These are phyloP conservation scores for Nitzschia sp. DNA, from an alignment of 108 stramenopile species.

Conservation along the genomic window DNA sequence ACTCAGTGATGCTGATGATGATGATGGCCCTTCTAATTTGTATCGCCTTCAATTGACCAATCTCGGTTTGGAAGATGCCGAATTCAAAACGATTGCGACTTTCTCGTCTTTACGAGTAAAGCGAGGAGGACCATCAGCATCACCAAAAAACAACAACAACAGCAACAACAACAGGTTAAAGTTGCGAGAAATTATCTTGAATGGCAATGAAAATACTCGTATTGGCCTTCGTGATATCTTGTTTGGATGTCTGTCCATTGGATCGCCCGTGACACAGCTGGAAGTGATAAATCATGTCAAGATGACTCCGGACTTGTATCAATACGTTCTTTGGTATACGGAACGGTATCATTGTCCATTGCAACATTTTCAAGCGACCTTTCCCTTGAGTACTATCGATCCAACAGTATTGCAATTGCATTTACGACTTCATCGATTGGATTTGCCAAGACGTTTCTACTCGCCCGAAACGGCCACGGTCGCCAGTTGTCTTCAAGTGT, in stretches of 20 bases:
- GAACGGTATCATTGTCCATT: background rate
- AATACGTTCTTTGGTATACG: background rate
- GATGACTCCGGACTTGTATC: background rate
- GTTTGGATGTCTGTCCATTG: background rate
- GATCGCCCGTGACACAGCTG: background rate
- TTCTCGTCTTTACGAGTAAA: background rate
- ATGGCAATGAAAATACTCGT: constrained; percentile 2
- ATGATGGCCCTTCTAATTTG: too few species aligned
- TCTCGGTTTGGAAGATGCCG: background rate
- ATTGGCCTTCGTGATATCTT: background rate
- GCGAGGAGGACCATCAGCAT: too few species aligned
- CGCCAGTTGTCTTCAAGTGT: background rate
- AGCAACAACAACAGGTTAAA: background rate
- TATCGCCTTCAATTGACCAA: background rate
- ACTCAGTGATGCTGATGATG: background rate
- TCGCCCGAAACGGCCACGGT: background rate
- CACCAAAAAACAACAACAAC: too few species aligned
- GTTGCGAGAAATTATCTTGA: background rate
- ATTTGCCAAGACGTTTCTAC: background rate
- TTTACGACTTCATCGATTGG: background rate
- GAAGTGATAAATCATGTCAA: constrained; percentile 5
- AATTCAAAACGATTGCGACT: background rate
- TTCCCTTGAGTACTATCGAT: constrained; percentile 1
- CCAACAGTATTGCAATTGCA: background rate
- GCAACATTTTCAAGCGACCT: background rate